Percentiles rank a stretch among this genome's conserved stretches.
These are phyloP conservation scores for Cladosporium cucumerinum DNA, from an alignment of 2,329 filamentous ascomycete genomes.

Conservation along the genomic window DNA sequence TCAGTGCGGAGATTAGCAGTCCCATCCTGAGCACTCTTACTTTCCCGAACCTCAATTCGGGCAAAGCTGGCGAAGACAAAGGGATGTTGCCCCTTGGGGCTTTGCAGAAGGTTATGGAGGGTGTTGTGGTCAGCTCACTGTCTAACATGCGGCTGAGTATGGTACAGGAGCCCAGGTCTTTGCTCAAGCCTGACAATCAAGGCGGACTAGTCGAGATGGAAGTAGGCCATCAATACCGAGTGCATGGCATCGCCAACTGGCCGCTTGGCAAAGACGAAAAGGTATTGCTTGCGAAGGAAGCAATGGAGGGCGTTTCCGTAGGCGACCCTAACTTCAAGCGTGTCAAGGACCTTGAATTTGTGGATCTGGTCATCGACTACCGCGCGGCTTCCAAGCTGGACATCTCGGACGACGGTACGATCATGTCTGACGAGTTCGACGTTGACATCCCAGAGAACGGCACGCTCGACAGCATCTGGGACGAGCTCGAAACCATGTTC, in stretches of 20 bases:
- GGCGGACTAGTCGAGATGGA: constrained; percentile 35
- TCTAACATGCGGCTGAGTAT: constrained; percentile 63
- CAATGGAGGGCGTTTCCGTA: constrained; percentile 64
- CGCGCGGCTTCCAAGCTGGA: not conserved
- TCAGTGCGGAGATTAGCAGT: constrained; percentile 68
- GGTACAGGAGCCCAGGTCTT: constrained; percentile 57
- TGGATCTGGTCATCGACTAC: constrained; percentile 69
- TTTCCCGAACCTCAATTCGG: constrained; percentile 52
- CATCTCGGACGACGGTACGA: not conserved
- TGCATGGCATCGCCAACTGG: constrained; percentile 77
- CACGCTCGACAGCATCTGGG: constrained; percentile 46
- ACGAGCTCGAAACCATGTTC: constrained; percentile 51
- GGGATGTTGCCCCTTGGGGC: constrained; percentile 35
- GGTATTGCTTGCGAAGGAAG: constrained; percentile 72
- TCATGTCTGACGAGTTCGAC: constrained; percentile 1
- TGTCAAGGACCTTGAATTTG: constrained; percentile 66
- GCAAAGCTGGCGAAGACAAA: constrained; percentile 19
- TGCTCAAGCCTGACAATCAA: constrained; percentile 33
- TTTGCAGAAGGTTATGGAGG: constrained; percentile 56
- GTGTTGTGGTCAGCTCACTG: constrained; percentile 59
- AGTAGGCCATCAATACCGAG: constrained; percentile 56
- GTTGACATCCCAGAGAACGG: constrained; percentile 24
- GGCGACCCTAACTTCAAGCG: constrained; percentile 81
- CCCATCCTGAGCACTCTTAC: constrained; percentile 69
- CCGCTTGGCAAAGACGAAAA: constrained; percentile 83